Evolutionary conservation across 2,329 filamentous ascomycete genomes (phyloP).

Genomic region (Erysiphe pulchra): DNA sequence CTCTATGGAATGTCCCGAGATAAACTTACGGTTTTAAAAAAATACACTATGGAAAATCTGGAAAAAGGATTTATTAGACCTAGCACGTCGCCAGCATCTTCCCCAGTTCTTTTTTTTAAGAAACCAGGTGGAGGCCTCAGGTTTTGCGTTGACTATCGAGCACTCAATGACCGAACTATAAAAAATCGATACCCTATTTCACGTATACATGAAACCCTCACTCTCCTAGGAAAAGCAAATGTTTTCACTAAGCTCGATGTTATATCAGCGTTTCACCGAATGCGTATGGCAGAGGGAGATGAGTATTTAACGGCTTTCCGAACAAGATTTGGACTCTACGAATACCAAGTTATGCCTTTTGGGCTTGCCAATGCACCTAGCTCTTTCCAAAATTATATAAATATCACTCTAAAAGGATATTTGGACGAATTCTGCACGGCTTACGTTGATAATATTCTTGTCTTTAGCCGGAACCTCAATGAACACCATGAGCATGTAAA

Average conservation of each 20-base stretch:
- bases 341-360: slow-evolving; percentile 13
- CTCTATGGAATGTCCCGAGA: not conserved
- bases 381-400: slow-evolving; percentile 4
- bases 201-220: not conserved
- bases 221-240: not conserved
- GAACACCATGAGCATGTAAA: not conserved
- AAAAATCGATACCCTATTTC: not conserved
- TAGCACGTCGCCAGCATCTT: not conserved
- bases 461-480: slow-evolving; percentile 1
- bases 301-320: not conserved
- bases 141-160: not conserved
- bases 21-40: not conserved
- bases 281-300: not conserved
- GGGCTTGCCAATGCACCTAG: slow-evolving; percentile 7
- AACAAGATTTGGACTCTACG: slow-evolving; percentile 5
- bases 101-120: not conserved
- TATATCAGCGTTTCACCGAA: not conserved
- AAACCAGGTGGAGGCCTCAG: not conserved
- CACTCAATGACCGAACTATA: not conserved
- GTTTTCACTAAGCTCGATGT: not conserved
- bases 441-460: slow-evolving; percentile 3
- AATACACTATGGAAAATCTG: not conserved
- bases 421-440: slow-evolving; percentile 3
- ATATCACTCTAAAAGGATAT: slow-evolving; percentile 3
- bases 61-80: not conserved